These are phyloP conservation scores for Taxawa tesnikishii DNA, from an alignment of 2,329 filamentous ascomycete species.

Conservation along the genomic window DNA sequence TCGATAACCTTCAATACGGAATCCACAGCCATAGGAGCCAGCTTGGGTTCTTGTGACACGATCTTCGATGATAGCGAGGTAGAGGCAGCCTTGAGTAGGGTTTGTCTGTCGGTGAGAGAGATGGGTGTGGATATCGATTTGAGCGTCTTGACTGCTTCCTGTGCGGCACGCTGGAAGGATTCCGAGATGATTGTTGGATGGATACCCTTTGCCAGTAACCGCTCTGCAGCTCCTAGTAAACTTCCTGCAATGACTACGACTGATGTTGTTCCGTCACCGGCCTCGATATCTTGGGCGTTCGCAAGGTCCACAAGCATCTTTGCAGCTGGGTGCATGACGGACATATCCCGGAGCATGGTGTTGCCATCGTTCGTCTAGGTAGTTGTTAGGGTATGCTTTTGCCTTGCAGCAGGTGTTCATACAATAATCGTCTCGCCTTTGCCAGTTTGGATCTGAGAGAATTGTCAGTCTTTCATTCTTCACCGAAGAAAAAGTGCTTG, in stretches of 20 bases:
- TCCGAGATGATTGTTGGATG: slow-evolving; percentile 97
- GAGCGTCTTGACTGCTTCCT: slow-evolving; percentile 75
- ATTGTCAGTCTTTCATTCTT: neutral
- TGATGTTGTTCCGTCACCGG: slow-evolving; percentile 94
- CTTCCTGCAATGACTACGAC: slow-evolving; percentile 97
- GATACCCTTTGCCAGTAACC: slow-evolving; percentile 79
- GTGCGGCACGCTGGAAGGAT: slow-evolving; percentile 88
- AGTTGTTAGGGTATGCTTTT: slow-evolving; percentile 17
- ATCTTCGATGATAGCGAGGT: slow-evolving; percentile 98
- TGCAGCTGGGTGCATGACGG: slow-evolving; percentile 96
- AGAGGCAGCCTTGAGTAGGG: slow-evolving; percentile 89
- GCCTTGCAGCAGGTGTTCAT: slow-evolving; percentile 13
- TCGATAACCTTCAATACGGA: slow-evolving; percentile 94
- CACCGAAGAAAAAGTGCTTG: no score
- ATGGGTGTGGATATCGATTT: slow-evolving; percentile 95
- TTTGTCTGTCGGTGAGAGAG: slow-evolving; percentile 72
- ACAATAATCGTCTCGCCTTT: slow-evolving; percentile 93
- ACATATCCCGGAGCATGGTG: slow-evolving; percentile 98
- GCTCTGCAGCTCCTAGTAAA: slow-evolving; percentile 84
- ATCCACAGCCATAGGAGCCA: slow-evolving; percentile 97
- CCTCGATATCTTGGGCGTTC: slow-evolving; percentile 94
- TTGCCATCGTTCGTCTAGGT: slow-evolving; percentile 85
- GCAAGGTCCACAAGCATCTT: slow-evolving; percentile 98
- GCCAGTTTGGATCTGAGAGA: slow-evolving; percentile 77
- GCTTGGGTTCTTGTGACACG: slow-evolving; percentile 90